phyloP scores from a whole-genome alignment of 129 eudicot species.

The Erigeron canadensis region DNA sequence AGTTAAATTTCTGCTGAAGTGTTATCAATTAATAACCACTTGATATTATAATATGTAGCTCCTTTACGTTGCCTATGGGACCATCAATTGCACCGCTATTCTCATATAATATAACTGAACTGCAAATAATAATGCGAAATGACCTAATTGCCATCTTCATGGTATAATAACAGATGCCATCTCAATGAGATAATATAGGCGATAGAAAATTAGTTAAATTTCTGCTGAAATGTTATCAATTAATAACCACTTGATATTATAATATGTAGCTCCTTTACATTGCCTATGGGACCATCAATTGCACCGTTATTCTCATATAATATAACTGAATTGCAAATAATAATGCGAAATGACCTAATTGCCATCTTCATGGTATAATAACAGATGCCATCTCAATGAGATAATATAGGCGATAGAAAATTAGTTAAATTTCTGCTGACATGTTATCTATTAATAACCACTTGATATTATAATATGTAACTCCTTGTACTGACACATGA shows the following conservation, averaged over 20 bases:
- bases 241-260: not conserved
- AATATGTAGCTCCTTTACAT: not conserved
- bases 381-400: not conserved
- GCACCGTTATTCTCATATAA: not conserved
- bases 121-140: conserved; percentile 16
- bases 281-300: conserved; percentile 3
- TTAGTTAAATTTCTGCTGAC: not conserved
- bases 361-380: not conserved
- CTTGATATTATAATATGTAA: not conserved
- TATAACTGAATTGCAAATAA: conserved; percentile 4
- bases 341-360: conserved; percentile 15
- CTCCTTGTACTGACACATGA: not conserved
- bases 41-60: not conserved
- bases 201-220: not conserved
- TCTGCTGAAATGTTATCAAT: not conserved
- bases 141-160: not conserved
- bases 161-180: not conserved
- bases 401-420: not conserved
- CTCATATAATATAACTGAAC: not conserved
- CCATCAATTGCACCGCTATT: conserved; percentile 5
- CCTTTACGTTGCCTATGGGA: not conserved
- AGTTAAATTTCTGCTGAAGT: not conserved
- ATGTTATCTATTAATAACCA: not conserved
- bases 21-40: not conserved
- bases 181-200: not conserved